These are phyloP conservation scores for Thelephora aurantiotincta DNA, from an alignment of 768 basidiomycete species.

Conservation along the genomic window DNA sequence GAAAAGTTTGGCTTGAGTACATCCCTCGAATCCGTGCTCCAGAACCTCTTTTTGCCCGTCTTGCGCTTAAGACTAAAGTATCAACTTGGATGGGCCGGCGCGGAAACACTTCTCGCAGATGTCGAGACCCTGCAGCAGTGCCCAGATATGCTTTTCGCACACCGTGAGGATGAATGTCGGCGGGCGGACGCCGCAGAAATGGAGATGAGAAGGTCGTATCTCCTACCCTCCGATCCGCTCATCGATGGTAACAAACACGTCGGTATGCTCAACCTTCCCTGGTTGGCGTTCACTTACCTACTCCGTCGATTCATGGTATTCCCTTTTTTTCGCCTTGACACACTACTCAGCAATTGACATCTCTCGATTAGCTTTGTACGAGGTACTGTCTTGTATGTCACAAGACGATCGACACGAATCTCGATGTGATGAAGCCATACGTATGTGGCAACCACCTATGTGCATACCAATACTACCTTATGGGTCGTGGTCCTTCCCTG, in stretches of 20 bases:
- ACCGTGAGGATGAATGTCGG: constrained; percentile 17
- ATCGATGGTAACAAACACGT: constrained; percentile 13
- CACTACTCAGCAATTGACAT: background rate
- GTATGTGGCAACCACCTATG: constrained; percentile 56
- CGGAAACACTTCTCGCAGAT: constrained; percentile 36
- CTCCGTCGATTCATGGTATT: constrained; percentile 46
- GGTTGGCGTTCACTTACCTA: constrained; percentile 52
- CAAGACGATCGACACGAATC: constrained; percentile 33
- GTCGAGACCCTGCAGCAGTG: constrained; percentile 29
- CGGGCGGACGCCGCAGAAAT: constrained; percentile 31
- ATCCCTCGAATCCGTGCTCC: constrained; percentile 46
- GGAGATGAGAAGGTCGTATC: constrained; percentile 23
- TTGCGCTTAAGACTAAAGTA: constrained; percentile 35
- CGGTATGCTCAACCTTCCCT: constrained; percentile 38
- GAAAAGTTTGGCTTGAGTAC: constrained; percentile 50
- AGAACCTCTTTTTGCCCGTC: constrained; percentile 39
- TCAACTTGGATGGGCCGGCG: constrained; percentile 54
- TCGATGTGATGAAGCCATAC: constrained; percentile 57
- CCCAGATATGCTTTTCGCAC: constrained; percentile 23
- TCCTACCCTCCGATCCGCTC: constrained; percentile 45
- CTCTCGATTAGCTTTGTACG: constrained; percentile 38
- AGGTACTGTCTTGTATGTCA: constrained; percentile 69
- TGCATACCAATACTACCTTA: constrained; percentile 52
- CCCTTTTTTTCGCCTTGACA: background rate
- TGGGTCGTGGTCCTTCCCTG: constrained; percentile 52